Evolutionary conservation across 371 early-diverging fungal genomes (phyloP), one percentile per base, ranked within the genome.

Genomic region (Polyrhizophydium stewartii): DNA sequence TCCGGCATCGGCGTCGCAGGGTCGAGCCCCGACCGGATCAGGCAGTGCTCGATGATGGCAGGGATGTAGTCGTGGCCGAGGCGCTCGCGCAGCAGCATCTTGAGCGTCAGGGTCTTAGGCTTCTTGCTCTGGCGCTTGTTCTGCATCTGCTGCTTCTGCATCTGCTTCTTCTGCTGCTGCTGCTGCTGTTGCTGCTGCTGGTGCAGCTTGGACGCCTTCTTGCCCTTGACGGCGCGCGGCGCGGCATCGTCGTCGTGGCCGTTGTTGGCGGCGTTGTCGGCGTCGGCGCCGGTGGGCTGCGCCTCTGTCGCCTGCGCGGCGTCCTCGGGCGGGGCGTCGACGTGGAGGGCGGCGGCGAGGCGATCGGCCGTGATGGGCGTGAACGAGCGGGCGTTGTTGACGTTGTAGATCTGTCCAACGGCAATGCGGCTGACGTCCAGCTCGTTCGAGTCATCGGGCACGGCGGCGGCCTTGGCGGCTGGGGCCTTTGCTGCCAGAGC

Each of bases 31-130:
- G 93, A 89, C 22, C 67, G 72, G 33, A 87, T 58, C 40, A 95
- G 81, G 10, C 87, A 87, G 73, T 94, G 94, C 56, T 97, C 97
- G 3, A 89, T 78, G 63, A 96, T 82, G 2, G 92, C 85, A n/a
- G 93, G 91, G 0, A 95, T 94, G 64, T 92, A 96, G 28, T 84
- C 86, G 74, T 67, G 62, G 74, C 86, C 86, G 51, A 90, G 84
- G 21, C 73, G 75, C n/a, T 78, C 77, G 53, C 88, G 88, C 28
- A 93, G 72, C n/a, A 87, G 60, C 56, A 89, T 92, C 63, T 89
- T 91, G 25, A 94, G 64, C 0, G 81, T 83, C n/a, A 24, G 37
- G 53, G 90, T 91, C 67, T 90, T 21, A 83, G 85, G 28, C 52
- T 71, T 70, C 56, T 57, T 47, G 31, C 21, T 68, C 56, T 45